A percentile compares a stretch with the other conserved stretches of the same genome.
Conservation (phyloP, 495 filamentous ascomycete genomes). For the Barbatosphaeria neglecta region DNA sequence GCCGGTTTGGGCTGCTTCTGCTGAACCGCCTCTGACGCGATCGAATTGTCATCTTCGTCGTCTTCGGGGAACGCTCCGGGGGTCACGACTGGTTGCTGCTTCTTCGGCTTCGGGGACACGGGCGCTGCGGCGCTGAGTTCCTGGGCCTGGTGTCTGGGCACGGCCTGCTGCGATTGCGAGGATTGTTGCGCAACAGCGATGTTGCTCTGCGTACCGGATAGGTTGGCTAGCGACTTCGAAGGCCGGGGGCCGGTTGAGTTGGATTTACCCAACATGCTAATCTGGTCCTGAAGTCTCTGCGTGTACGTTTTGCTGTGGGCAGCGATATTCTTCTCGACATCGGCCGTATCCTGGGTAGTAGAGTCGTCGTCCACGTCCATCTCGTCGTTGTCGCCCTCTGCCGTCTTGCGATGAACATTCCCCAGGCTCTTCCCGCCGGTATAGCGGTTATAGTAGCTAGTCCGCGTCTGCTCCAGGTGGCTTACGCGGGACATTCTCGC, state of each 20-base stretch:
- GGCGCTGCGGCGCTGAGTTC: conserved; percentile 13
- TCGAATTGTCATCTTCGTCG: conserved; percentile 71
- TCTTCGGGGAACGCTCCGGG: conserved; percentile 48
- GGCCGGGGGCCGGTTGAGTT: conserved; percentile 48
- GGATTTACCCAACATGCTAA: conserved; percentile 80
- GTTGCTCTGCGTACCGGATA: conserved; percentile 18
- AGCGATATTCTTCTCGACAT: conserved; percentile 18
- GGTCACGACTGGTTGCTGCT: conserved; percentile 15
- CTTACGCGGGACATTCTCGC: conserved; percentile 63
- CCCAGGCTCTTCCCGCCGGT: conserved; percentile 52
- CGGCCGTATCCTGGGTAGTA: conserved; percentile 19
- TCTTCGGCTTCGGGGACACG: conserved; percentile 22
- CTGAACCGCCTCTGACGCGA: conserved; percentile 46
- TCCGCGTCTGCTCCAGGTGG: conserved; percentile 59
- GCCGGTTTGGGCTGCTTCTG: conserved; percentile 9
- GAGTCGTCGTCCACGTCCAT: conserved; percentile 51
- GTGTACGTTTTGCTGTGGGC: conserved; percentile 80
- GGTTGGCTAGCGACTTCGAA: conserved; percentile 58
- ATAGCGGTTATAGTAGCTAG: conserved; percentile 51
- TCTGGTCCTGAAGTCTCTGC: conserved; percentile 80
- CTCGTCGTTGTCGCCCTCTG: conserved; percentile 37
- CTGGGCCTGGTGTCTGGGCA: conserved; percentile 46
- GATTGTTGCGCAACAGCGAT: conserved; percentile 11
- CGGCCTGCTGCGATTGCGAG: conserved; percentile 14
- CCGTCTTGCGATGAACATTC: conserved; percentile 23